Percentiles rank a stretch among this genome's conserved stretches.
phyloP scores from a whole-genome alignment of 768 basidiomycete species.

The Tulasnella sp. region DNA sequence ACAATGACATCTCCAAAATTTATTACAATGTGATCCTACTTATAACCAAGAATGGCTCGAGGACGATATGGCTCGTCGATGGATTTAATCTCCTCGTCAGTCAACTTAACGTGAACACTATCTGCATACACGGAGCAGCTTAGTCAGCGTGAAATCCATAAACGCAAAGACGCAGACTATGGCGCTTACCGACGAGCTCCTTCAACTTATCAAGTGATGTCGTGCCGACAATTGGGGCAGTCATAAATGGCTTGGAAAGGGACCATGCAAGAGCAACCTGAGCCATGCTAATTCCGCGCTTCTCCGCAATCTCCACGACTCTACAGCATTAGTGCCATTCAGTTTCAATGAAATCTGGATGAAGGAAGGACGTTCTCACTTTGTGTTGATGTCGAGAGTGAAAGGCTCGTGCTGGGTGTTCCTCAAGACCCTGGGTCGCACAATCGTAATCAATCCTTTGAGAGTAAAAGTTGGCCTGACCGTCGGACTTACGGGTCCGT shows the following conservation, averaged over 20 bases:
- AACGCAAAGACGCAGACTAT: not conserved
- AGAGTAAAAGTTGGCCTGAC: too few relatives aligned
- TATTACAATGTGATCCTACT: not conserved
- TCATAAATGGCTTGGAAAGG: conserved; percentile 6
- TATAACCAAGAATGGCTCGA: conserved; percentile 28
- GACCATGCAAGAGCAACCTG: conserved; percentile 29
- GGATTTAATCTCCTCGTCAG: conserved; percentile 30
- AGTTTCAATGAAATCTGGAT: too few relatives aligned
- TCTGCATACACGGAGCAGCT: not conserved
- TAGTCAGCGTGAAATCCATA: not conserved
- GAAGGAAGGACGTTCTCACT: not conserved
- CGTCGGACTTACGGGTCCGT: not conserved
- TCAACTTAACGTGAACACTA: conserved; percentile 25
- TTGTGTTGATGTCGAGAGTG: not conserved
- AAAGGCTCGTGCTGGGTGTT: not conserved
- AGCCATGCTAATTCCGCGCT: conserved; percentile 30
- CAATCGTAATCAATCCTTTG: too few relatives aligned
- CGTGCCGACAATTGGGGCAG: conserved; percentile 13
- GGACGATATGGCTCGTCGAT: conserved; percentile 32
- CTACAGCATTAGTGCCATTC: not conserved
- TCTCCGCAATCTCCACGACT: conserved; percentile 29
- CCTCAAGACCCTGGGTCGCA: not conserved
- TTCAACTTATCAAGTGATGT: conserved; percentile 22
- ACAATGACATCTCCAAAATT: not conserved
- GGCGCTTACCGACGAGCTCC: conserved; percentile 42